Evolutionary conservation across 257 asterid genomes (phyloP).

Genomic region (Gynochthodes officinalis): DNA sequence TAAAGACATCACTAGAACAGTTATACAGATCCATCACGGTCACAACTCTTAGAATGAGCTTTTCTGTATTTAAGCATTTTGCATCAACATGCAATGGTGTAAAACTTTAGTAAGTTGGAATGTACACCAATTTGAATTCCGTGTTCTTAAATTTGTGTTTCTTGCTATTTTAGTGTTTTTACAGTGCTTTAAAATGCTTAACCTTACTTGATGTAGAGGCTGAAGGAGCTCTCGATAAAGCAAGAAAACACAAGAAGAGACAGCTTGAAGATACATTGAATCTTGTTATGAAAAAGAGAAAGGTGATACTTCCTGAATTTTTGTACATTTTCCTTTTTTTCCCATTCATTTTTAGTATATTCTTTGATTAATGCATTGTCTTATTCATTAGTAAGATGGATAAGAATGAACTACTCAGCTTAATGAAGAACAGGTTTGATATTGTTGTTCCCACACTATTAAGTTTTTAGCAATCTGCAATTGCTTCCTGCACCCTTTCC

Average conservation of each 20-base stretch:
- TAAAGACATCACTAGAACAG: not conserved
- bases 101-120: not conserved
- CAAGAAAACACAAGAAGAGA: conserved; percentile 96
- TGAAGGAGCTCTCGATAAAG: conserved; percentile 98
- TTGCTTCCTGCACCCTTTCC: not conserved
- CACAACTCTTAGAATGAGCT: not conserved
- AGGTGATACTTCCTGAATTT: conserved; percentile 39
- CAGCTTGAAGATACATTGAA: conserved; percentile 96
- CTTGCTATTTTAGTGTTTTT: not conserved
- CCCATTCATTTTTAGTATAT: not conserved
- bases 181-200: conserved; percentile 2
- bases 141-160: not conserved
- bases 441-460: not conserved
- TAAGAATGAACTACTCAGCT: not conserved
- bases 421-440: not conserved
- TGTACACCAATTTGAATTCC: not conserved
- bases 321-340: not conserved
- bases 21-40: not conserved
- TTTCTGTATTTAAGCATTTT: not conserved
- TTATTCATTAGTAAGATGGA: not conserved
- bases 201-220: conserved; percentile 61
- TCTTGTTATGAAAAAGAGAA: conserved; percentile 87
- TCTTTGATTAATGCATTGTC: not conserved
- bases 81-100: conserved; percentile 3
- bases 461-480: not conserved